phyloP scores from a whole-genome alignment of 2,329 filamentous ascomycete genomes.

The Ascosphaera apis region DNA sequence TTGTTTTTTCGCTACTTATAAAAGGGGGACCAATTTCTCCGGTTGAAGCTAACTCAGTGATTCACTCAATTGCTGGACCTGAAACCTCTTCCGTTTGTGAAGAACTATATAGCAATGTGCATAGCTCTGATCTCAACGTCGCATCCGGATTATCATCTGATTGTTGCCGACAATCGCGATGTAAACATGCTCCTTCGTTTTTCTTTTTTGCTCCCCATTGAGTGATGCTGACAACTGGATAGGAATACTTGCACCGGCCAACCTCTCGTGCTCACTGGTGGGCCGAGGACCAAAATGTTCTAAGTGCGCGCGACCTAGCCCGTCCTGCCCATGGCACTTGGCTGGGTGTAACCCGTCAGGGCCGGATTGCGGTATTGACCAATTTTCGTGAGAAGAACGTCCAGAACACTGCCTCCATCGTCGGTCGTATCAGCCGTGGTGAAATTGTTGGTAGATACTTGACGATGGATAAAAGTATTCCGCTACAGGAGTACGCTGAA shows the following conservation, averaged over 20 bases:
- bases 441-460: slow-evolving; percentile 38
- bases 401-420: slow-evolving; percentile 17
- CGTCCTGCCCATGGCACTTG: slow-evolving; percentile 38
- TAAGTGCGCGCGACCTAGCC: slow-evolving; percentile 39
- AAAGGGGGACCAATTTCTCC: no score
- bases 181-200: slow-evolving; percentile 14
- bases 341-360: slow-evolving; percentile 38
- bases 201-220: background rate
- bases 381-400: slow-evolving; percentile 36
- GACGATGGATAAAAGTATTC: slow-evolving; percentile 13
- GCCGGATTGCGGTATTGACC: slow-evolving; percentile 37
- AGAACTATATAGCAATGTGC: slow-evolving; percentile 33
- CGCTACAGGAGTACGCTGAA: slow-evolving; percentile 25
- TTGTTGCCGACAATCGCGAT: slow-evolving; percentile 58
- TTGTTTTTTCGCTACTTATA: no score
- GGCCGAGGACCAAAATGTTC: slow-evolving; percentile 28
- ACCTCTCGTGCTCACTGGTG: slow-evolving; percentile 36
- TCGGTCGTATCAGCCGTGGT: slow-evolving; percentile 29
- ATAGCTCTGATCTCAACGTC: slow-evolving; percentile 54
- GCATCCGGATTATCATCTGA: slow-evolving; percentile 51
- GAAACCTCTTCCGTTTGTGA: no score
- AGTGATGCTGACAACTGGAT: slow-evolving; percentile 2
- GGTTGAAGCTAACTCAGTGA: no score
- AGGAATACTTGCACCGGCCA: slow-evolving; percentile 40
- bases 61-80: no score